Evolutionary conservation across 805 yeast species (phyloP), one percentile per base, ranked within the genome.

Genomic region (Clavispora asparagi): DNA sequence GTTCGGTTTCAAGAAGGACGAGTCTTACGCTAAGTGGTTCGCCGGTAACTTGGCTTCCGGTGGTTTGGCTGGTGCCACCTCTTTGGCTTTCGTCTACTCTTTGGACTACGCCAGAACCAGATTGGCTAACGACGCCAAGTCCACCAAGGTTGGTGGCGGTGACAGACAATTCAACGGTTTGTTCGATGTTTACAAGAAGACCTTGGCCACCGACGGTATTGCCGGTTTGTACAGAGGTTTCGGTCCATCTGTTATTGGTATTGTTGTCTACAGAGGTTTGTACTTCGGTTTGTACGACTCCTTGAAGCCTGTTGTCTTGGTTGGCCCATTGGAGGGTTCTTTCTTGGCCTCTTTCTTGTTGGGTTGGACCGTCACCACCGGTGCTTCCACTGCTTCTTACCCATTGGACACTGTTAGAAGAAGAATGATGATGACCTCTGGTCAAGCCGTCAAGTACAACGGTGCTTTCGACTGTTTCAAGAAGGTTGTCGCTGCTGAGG

Each of bases 391-490:
- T 60, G 96, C 96, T 72, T 89, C 97, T 71, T 90, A 90, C 86
- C 97, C 97, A 83, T 87, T 91, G 77, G 97, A 90, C 79, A 90
- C 97, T 70, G 90, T 90, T 71, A 91, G 97, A 86, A 89, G 97
- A 87, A 89, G 97, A 87, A 90, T 90, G 97, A 90, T 90, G 97
- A 90, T 90, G 97, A 90, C 97, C 64, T 91, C 97, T 62, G 97
- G 97, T 77, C 95, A 89, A 80, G 96, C 95, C 68, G 95, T 90
- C 66, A 90, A 91, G 81, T 90, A 90, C 81, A 77, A 83, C 70
- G 94, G 95, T 79, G 95, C 97, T 63, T 80, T 87, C 73, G 97
- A 91, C 75, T 88, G 94, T 76, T 84, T 87, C 87, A 77, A 71
- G 64, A 77, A 89, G 79, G 88, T 90, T 71, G 92, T 91, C 63